Percentiles rank a stretch among this genome's conserved stretches.
Conservation (phyloP, 2,329 filamentous ascomycete species). For the Talaromyces albobiverticillius region DNA sequence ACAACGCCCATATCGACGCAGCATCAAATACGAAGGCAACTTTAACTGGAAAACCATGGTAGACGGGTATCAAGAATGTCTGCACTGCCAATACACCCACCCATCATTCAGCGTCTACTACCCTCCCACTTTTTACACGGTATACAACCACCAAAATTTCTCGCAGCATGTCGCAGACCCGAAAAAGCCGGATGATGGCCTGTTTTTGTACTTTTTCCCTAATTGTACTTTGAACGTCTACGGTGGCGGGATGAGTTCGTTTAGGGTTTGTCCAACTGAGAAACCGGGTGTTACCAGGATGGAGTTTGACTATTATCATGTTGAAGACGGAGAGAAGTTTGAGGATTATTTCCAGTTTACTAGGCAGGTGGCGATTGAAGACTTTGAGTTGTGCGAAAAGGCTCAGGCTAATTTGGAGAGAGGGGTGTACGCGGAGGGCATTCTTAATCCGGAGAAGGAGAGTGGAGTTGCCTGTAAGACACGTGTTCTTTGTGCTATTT, state of each 20-base stretch:
- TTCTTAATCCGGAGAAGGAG: conserved; percentile 56
- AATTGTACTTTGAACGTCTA: conserved; percentile 58
- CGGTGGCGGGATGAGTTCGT: conserved; percentile 57
- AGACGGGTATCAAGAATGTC: conserved; percentile 58
- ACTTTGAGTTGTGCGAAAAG: conserved; percentile 57
- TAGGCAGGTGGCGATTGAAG: conserved; percentile 55
- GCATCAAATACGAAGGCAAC: conserved; percentile 54
- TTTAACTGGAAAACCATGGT: conserved; percentile 63
- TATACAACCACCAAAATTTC: conserved; percentile 55
- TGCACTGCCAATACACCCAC: conserved; percentile 59
- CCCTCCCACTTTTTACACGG: conserved; percentile 54
- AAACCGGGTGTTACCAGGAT: conserved; percentile 52
- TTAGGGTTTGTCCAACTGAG: conserved; percentile 53
- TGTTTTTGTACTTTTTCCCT: conserved; percentile 59
- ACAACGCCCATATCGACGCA: conserved; percentile 49
- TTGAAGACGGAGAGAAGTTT: conserved; percentile 51
- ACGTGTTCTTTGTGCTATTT: neutral
- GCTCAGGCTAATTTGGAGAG: conserved; percentile 54
- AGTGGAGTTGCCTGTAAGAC: conserved; percentile 52
- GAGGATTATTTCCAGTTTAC: conserved; percentile 58
- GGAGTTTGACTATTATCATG: conserved; percentile 60
- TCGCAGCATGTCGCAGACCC: conserved; percentile 56
- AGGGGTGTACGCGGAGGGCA: conserved; percentile 54
- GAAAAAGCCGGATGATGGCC: conserved; percentile 50
- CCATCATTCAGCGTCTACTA: conserved; percentile 56